Base-by-base conservation (phyloP, 192 early-diverging fungal genomes). In the Entrophospora sp. region DNA sequence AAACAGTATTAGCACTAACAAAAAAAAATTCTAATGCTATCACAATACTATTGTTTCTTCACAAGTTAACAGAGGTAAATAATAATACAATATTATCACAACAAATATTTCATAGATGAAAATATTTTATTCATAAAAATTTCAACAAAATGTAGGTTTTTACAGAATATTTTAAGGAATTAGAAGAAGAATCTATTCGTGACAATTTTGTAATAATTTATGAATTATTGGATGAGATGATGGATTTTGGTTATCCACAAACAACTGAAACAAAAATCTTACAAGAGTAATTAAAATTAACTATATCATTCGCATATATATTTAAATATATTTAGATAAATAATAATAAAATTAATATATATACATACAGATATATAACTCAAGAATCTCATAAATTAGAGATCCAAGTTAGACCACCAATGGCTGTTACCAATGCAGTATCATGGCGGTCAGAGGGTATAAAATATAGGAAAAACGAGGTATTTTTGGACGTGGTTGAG, bases 11-110 rank as follows among this genome's bases (percentile, higher is more conserved):
- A 60, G 94, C 94, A 7, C 83, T 96, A 73, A 95, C 93, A 14
- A 87, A 93, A 71, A 96, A 95, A 73, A 99, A 99, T 79, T 91
- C 95, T 35, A 97, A 97, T 69, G 97, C 97, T 16, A 91, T 93
- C 44, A 92, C 91, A 34, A 90, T 97, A 51, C 81, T 99, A 55
- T 74, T 95, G 49, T 99, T 97, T 71, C 83, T 99, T 60, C 92
- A 99, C 69, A 96, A 94, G 67, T 81, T 97, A 30, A 59, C 66
- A 5, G 57, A 59, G 55, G 66, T 60, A 44, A 38, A 5, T 40
- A 14, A 67, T 30, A 7, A 2, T 13, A 34, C 4, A 20, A 27
- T 48, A 18, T 34, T 63, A n/a, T n/a, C n/a, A n/a, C n/a, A n/a
- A n/a, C n/a, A n/a, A n/a, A n/a, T n/a, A n/a, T n/a, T n/a, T n/a